Evolutionary conservation across 2,329 filamentous ascomycete genomes (phyloP), one percentile per base, ranked within the genome.

Genomic region (Penicillium sp.): DNA sequence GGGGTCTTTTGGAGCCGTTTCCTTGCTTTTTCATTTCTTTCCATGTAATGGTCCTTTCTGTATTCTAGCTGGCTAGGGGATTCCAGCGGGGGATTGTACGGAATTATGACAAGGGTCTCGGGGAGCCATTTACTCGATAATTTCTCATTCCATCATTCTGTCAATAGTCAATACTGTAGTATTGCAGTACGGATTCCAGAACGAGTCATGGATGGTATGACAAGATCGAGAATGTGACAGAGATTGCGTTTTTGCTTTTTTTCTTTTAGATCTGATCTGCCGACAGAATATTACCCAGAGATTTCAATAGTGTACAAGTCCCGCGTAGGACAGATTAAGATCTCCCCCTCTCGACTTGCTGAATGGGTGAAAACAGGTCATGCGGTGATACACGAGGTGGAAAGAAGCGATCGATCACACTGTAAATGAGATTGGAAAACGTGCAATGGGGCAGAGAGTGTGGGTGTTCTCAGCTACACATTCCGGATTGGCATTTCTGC

Each of bases 231-330:
- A 27, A 13, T 13, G 12, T 27, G 25, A 35, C 9, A 9, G 35
- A 27, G 3, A 27, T 2, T 30, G 13, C 14, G 26, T 22, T 9
- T 12, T 22, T 39, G 29, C 35, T 39, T 14, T 37, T 30, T 15
- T 32, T 35, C 33, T 25, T 32, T 33, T 31, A 2, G 7, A 15
- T 27, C n/a, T 17, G 25, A 32, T 35, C 14, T 30, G 6, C 32
- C 34, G 26, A 27, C 10, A 17, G 22, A 35, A 37, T 16, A 27
- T 28, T 28, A 30, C 28, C 35, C 30, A 36, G 36, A 6, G 25
- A 12, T 4, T 29, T 28, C 25, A 18, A 25, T 44, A 39, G 34
- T 50, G 34, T 48, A 45, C 48, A 47, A 20, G 32, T 14, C 10
- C 10, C 29, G 25, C 35, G 26, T 28, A 31, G 18, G 29, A 35